Percentiles rank a stretch among this genome's conserved stretches.
Evolutionary conservation across 2,329 filamentous ascomycete genomes (phyloP).

Genomic region (Cyanodermella asteris): DNA sequence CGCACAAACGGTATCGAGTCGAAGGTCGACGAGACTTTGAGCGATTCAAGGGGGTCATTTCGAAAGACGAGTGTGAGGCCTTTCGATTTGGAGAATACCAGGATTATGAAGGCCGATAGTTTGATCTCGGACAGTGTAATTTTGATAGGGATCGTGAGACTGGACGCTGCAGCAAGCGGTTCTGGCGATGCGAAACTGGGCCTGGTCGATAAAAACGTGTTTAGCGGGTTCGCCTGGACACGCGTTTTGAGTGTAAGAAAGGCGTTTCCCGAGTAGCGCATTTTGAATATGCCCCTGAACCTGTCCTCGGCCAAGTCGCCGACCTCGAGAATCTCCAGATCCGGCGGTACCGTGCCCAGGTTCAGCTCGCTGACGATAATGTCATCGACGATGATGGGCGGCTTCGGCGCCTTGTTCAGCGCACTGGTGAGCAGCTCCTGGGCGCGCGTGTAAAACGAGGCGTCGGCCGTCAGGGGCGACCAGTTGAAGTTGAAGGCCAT

Average conservation of each 20-base stretch:
- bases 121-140: conserved; percentile 93
- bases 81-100: conserved; percentile 95
- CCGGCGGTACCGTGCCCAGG: conserved; percentile 78
- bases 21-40: conserved; percentile 97
- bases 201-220: conserved; percentile 83
- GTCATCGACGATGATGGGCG: conserved; percentile 97
- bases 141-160: conserved; percentile 88
- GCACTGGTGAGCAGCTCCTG: conserved; percentile 87
- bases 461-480: conserved; percentile 94
- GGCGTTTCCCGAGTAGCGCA: conserved; percentile 91
- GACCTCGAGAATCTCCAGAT: conserved; percentile 92
- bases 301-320: conserved; percentile 91
- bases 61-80: conserved; percentile 90
- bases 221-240: conserved; percentile 93
- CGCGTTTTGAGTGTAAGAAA: conserved; percentile 87
- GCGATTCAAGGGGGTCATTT: conserved; percentile 90
- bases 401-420: conserved; percentile 92
- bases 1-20: conserved; percentile 97
- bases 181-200: conserved; percentile 82
- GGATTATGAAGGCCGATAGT: conserved; percentile 85
- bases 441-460: conserved; percentile 69
- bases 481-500: conserved; percentile 99
- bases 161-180: conserved; percentile 73
- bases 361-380: conserved; percentile 97
- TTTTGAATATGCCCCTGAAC: conserved; percentile 97